Base-by-base conservation (phyloP, 495 filamentous ascomycete genomes). In the Bacidia rubella region DNA sequence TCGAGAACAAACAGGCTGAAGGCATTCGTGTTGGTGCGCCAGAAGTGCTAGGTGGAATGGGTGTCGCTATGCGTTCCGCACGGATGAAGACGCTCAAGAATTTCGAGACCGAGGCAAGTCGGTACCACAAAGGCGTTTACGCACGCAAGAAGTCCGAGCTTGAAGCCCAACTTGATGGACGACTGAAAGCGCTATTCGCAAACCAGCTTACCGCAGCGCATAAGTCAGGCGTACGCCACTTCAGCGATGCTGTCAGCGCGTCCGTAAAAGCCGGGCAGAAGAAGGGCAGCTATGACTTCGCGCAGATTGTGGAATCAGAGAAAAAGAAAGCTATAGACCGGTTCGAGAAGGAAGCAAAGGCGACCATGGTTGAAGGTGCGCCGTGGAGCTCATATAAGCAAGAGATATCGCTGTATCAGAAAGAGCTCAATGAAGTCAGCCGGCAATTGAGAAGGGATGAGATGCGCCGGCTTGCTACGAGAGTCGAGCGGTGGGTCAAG, bases 71-170 rank as follows among this genome's bases (percentile, higher is more conserved):
- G 72, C 80, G 78, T 44, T 60, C 66, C 19, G 79, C 88, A 0
- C 77, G 94, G 39, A 71, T 76, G 43, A 85, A 85, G 59, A 79
- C 81, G 22, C 63, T 95, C 56, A 86, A 85, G 62, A 79, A 75
- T 35, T 98, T 98, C 59, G 87, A 95, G 66, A 79, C 74, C 0
- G 86, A 92, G 61, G 92, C 90, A 21, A 89, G 88, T 64, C 74
- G 92, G 29, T 98, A 98, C 62, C 90, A 95, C 72, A 96, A 95
- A 65, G 88, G 82, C 41, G 92, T 98, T 20, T 98, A 90, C 65
- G 73, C 78, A 47, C 75, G 82, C 15, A 98, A 98, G 68, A 78
- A 79, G 53, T 73, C 77, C 12, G 92, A 98, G 65, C 75, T 98
- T 32, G 86, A 90, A 60, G 71, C 70, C 57, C 94, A 93, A 63